Evolutionary conservation across 768 basidiomycete genomes (phyloP), one percentile per base, ranked within the genome.

Genomic region (Leccinellum albellum): DNA sequence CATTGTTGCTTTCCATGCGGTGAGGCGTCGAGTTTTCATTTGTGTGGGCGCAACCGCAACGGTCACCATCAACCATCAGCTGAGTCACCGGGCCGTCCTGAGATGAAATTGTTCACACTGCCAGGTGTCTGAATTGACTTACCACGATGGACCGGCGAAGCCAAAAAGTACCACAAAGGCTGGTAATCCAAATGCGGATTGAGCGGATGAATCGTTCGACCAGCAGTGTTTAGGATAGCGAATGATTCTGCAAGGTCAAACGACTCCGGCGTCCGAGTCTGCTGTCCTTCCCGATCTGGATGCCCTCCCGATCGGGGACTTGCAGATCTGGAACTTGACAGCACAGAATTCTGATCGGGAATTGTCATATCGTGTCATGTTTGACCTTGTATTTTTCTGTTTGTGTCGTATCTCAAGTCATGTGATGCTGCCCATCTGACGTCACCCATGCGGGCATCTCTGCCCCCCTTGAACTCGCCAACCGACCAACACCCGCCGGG

Each of bases 331-430:
- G 40, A 20, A 42, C 40, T 42, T 42, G 67, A 73, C 69, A 70
- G 57, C 24, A 56, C 57, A 66, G 70, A 73, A 71, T 73, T 71
- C 64, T 71, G 70, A 71, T 71, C 71, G 70, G 70, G 64, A 50
- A 62, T 66, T 42, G 60, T 57, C 57, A 45, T 58, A 46, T 59
- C 58, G 28, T 62, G 49, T n/a, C 51, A 24, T 61, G 26, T 68
- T 59, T 64, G 61, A 54, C 29, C 49, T 51, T 68, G 62, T 60
- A 52, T 64, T 55, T 37, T 51, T 29, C 4, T 65, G 44, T 62
- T 64, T 64, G 55, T 49, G 29, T 47, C 37, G 49, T 55, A 56
- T 56, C 52, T 13, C 10, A 13, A 42, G 56, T 65, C 66, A 63
- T 65, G 63, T 64, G 62, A 60, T 58, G 35, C 35, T 42, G 20